Base-by-base conservation (phyloP, 345 rosid genomes). In the Brassica rapa region DNA sequence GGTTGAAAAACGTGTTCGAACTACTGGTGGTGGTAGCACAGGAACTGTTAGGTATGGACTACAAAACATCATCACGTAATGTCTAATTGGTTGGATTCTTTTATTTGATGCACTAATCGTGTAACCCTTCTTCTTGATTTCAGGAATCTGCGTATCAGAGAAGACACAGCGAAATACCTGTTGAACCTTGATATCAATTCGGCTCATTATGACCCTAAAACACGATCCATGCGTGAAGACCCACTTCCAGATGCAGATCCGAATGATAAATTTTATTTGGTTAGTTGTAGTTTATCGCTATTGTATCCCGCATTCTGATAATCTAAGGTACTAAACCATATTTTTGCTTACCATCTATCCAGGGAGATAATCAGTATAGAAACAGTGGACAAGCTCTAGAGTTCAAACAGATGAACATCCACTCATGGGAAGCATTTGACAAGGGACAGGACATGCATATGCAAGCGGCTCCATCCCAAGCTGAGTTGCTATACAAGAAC, bases 1-100 rank as follows among this genome's bases (percentile, higher is more conserved):
- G 83, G 98, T 94, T 60, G 98, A 94, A 82, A 94, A 94, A 85
- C 94, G 98, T 86, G 99, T 94, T 27, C 88, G 98, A 19, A 93
- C 97, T 30, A 89, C 98, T 1, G 97, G 99, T 69, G 97, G 98
- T 83, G 98, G 98, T 59, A 94, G 97, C 83, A 94, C 97, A 5
- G 99, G 98, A 88, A 94, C 99, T 57, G 99, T 94, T 11, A 89
- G 93, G 97, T 89, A 76, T 70, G 77, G 63, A 46, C 57, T 77
- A 14, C 27, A 1, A 68, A 5, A 8, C 39, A 51, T 51, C 10
- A 10, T 59, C 12, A 32, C 32, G 15, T 4, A 39, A 4, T 9
- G 3, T 27, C 30, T 27, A 27, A 27, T 27, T 27, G 30, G 30
- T 15, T 30, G 27, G 6, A 41, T 27, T n/a, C 16, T 41, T 72